Percentiles rank a stretch among this genome's conserved stretches.
Evolutionary conservation across 2,329 filamentous ascomycete genomes (phyloP).

Genomic region (Camillea tinctor): DNA sequence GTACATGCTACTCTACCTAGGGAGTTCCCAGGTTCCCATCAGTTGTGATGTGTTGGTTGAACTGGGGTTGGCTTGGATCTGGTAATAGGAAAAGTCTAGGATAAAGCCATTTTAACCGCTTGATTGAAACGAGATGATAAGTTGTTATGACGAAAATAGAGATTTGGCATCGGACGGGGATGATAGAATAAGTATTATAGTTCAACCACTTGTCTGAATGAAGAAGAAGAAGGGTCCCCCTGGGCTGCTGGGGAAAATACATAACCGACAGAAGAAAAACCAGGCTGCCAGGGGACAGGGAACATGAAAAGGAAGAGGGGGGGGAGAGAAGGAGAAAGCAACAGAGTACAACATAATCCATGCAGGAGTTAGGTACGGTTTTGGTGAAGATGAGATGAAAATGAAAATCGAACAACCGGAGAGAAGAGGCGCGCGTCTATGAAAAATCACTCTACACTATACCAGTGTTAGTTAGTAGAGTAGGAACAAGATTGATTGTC

Average conservation of each 20-base stretch:
- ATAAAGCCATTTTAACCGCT: background rate
- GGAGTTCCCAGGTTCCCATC: no score
- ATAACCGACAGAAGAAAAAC: background rate
- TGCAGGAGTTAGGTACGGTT: background rate
- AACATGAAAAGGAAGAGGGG: background rate
- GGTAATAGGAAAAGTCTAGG: no score
- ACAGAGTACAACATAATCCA: conserved; percentile 6
- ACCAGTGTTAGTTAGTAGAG: background rate
- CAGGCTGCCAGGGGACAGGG: no score
- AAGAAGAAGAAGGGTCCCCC: background rate
- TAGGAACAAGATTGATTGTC: background rate
- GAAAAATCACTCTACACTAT: conserved; percentile 6
- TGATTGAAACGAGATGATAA: background rate
- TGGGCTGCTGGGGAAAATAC: no score
- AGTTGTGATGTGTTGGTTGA: no score
- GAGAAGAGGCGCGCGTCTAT: conserved; percentile 19
- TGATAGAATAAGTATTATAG: no score
- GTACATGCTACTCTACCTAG: background rate
- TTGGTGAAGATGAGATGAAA: background rate
- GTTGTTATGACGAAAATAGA: background rate
- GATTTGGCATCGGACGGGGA: background rate
- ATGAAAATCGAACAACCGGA: background rate
- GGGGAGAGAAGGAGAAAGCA: background rate
- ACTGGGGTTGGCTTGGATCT: no score
- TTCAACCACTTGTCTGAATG: background rate